A percentile compares a stretch with the other conserved stretches of the same genome.
Conservation (phyloP, 768 basidiomycete species). For the Suillus subaureus region DNA sequence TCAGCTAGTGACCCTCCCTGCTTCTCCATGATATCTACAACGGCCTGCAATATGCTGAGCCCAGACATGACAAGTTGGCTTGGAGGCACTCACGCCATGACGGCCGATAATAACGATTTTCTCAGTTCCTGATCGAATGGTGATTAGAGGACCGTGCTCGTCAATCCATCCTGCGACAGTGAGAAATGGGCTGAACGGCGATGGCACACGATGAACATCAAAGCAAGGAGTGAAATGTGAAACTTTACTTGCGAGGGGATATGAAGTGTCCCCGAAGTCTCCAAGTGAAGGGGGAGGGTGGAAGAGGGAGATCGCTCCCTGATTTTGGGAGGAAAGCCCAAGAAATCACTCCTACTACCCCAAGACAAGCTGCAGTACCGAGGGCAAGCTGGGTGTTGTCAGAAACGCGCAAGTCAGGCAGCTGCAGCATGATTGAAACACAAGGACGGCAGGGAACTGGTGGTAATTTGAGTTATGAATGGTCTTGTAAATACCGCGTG, state of each 20-base stretch:
- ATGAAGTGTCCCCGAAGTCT: neutral
- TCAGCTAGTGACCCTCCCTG: neutral
- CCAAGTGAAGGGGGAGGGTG: neutral
- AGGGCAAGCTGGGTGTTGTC: neutral
- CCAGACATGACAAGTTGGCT: neutral
- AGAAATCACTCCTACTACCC: neutral
- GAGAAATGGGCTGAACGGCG: neutral
- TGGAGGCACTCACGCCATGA: neutral
- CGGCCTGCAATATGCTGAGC: neutral
- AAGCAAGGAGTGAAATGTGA: neutral
- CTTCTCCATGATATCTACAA: neutral
- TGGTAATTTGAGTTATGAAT: neutral
- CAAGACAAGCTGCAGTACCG: neutral
- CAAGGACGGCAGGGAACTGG: neutral
- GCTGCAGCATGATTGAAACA: neutral
- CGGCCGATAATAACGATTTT: neutral
- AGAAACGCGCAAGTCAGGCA: neutral
- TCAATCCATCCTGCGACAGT: conserved; percentile 1
- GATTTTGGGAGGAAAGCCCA: neutral
- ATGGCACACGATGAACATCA: neutral
- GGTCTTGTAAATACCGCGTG: neutral
- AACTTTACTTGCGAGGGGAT: neutral
- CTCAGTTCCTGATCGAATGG: neutral
- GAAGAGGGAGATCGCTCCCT: neutral
- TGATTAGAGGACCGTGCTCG: neutral